Evolutionary conservation across 164 flowering plant genomes (phyloP).

Genomic region (Chimonanthus salicifolius): DNA sequence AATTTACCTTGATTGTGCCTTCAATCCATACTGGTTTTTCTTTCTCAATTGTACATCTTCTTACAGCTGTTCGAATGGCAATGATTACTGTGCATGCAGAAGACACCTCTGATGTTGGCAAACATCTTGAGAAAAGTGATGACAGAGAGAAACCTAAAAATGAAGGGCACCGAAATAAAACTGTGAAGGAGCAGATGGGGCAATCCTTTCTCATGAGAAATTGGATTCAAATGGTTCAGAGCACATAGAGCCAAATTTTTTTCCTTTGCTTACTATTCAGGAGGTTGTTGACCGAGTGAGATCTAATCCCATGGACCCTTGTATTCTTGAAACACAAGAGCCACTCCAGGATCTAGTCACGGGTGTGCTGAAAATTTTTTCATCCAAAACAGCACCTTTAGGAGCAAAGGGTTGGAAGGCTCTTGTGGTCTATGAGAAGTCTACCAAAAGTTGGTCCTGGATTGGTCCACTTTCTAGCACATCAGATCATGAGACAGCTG

Average conservation of each 20-base stretch:
- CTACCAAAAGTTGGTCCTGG: constrained; percentile 89
- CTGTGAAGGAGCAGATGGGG: constrained; percentile 32
- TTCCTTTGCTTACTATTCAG: constrained; percentile 71
- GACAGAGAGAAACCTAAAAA: constrained; percentile 16
- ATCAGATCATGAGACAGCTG: constrained; percentile 48
- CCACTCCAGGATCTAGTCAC: constrained; percentile 92
- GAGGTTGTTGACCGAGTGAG: constrained; percentile 83
- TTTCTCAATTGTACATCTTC: constrained; percentile 92
- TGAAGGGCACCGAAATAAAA: constrained; percentile 21
- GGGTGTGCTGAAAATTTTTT: constrained; percentile 82
- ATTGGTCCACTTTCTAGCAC: constrained; percentile 51
- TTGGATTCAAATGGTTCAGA: constrained; percentile 24
- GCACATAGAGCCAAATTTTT: constrained; percentile 19
- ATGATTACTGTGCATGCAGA: constrained; percentile 63
- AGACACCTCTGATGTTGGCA: constrained; percentile 39
- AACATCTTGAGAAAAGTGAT: constrained; percentile 28
- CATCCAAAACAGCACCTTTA: constrained; percentile 85
- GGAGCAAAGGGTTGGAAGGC: constrained; percentile 96
- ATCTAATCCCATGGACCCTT: constrained; percentile 91
- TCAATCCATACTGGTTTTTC: constrained; percentile 82
- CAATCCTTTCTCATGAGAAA: constrained; percentile 15
- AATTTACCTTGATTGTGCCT: constrained; percentile 75
- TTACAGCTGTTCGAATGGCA: constrained; percentile 88
- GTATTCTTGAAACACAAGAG: constrained; percentile 70
- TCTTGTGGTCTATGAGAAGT: constrained; percentile 62